phyloP scores from a whole-genome alignment of 2,329 filamentous ascomycete species.

The Phaeosphaeriaceae sp. region DNA sequence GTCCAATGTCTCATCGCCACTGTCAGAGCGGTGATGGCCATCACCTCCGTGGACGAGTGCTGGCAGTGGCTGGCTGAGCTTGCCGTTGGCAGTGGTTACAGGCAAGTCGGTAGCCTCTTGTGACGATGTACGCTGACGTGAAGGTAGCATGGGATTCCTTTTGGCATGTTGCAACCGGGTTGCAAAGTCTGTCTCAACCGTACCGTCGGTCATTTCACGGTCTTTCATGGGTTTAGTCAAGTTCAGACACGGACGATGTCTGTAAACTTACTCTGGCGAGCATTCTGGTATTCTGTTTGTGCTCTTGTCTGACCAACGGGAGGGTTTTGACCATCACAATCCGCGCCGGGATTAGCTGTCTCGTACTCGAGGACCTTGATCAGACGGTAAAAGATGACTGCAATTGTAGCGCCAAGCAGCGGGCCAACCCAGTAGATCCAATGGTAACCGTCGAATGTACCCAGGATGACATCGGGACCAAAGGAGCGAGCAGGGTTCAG shows the following conservation, averaged over 20 bases:
- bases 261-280: conserved; percentile 17
- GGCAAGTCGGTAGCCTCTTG: conserved; percentile 1
- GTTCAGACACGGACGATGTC: background rate
- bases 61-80: conserved; percentile 22
- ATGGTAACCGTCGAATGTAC: conserved; percentile 53
- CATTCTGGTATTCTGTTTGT: conserved; percentile 5
- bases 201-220: conserved; percentile 32
- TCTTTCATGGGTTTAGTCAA: conserved; percentile 18
- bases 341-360: conserved; percentile 57
- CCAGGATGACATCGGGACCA: conserved; percentile 55
- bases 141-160: conserved; percentile 4
- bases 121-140: conserved; percentile 7
- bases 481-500: conserved; percentile 59
- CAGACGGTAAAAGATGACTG: conserved; percentile 57
- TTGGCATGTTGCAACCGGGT: conserved; percentile 16
- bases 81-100: conserved; percentile 4
- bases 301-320: conserved; percentile 21
- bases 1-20: conserved; percentile 13
- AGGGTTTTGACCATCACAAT: conserved; percentile 54
- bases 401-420: conserved; percentile 53
- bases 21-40: conserved; percentile 30
- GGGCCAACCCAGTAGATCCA: conserved; percentile 63
- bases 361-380: conserved; percentile 60
- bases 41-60: conserved; percentile 33
- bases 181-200: conserved; percentile 34